Percentiles rank a stretch among this genome's conserved stretches.
Evolutionary conservation across 2,329 filamentous ascomycete species (phyloP).

Genomic region (Lachnellula suecica): DNA sequence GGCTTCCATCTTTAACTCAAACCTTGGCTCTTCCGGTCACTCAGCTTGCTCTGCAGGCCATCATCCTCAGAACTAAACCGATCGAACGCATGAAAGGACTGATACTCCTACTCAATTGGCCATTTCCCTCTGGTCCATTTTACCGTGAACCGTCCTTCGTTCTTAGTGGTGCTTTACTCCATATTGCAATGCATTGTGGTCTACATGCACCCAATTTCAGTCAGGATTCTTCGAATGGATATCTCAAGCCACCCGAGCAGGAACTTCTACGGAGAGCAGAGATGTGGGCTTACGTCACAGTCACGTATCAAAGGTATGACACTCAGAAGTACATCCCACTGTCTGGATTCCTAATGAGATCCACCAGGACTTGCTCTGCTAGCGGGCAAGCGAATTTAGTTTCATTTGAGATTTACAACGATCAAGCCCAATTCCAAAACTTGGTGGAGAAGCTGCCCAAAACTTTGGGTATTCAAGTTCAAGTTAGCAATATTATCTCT

Average conservation of each 20-base stretch:
- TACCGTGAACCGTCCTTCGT: neutral
- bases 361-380: neutral
- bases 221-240: neutral
- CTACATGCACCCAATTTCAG: neutral
- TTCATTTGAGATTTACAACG: neutral
- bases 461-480: neutral
- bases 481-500: neutral
- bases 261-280: neutral
- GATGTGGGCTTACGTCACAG: neutral
- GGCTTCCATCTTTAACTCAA: neutral
- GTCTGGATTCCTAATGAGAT: neutral
- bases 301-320: constrained; percentile 3
- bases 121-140: neutral
- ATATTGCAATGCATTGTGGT: constrained; percentile 1
- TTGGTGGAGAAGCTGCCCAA: neutral
- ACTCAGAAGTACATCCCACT: neutral
- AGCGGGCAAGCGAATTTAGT: neutral
- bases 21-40: neutral
- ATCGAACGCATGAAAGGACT: neutral
- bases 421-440: neutral
- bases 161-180: neutral
- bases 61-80: neutral
- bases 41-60: neutral
- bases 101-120: neutral
- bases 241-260: neutral